Evolutionary conservation across 306 rosid species (phyloP).

Genomic region (Pyrus betulifolia): DNA sequence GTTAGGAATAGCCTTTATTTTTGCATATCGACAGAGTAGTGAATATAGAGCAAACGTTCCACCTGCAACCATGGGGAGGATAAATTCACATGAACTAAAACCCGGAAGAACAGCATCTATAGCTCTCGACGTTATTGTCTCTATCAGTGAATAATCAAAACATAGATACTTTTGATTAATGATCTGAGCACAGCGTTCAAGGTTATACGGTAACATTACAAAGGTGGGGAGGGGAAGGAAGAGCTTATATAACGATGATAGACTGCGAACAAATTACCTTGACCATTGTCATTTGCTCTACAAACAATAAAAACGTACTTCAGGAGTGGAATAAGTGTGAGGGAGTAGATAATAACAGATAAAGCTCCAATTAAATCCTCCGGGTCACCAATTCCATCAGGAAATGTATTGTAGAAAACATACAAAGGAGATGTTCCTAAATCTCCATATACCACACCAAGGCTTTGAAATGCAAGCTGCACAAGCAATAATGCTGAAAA

Average conservation of each 20-base stretch:
- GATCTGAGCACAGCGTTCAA: not conserved
- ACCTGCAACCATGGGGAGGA: conserved; percentile 34
- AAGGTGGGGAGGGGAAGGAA: not conserved
- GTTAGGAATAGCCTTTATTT: conserved; percentile 81
- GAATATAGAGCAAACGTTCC: conserved; percentile 97
- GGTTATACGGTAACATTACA: not conserved
- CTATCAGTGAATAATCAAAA: not conserved
- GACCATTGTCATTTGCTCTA: conserved; percentile 96
- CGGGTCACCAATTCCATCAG: conserved; percentile 49
- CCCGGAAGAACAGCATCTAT: not conserved
- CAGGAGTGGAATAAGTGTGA: conserved; percentile 82
- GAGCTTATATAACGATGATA: conserved; percentile 23
- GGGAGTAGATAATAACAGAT: conserved; percentile 92
- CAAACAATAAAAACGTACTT: conserved; percentile 83
- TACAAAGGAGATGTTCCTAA: not conserved
- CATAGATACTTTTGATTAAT: not conserved
- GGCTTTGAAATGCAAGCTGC: not conserved
- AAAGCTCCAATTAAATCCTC: conserved; percentile 60
- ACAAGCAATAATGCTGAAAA: not conserved
- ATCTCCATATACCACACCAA: not conserved
- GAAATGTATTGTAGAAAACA: conserved; percentile 24
- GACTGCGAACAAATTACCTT: conserved; percentile 49
- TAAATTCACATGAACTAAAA: conserved; percentile 1
- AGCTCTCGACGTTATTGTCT: not conserved
- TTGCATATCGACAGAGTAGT: conserved; percentile 91